Base-by-base conservation (phyloP, 495 filamentous ascomycete species). In the Lineolata rhizophorae region DNA sequence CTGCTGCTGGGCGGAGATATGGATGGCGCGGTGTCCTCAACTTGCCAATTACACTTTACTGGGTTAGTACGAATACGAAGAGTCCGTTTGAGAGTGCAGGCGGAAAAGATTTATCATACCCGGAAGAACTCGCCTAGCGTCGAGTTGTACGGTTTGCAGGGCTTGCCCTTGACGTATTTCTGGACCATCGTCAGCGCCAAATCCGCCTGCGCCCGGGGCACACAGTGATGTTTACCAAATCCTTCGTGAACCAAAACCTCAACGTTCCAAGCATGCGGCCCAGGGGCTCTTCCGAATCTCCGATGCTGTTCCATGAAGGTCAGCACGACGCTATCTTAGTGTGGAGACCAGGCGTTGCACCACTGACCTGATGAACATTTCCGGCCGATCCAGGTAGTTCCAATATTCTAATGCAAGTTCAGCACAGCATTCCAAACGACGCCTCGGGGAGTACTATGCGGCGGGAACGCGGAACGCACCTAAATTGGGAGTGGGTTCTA, bases 221-320 rank as follows among this genome's bases (percentile, higher is more conserved):
- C n/a, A n/a, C n/a, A n/a, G n/a, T n/a, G n/a, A n/a, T 12, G 24
- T 59, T 43, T 54, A 76, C 71, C 58, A 97, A 50, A 48, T 97
- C 87, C 49, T 95, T 95, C 16, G 87, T 93, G 42, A 94, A 95
- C 87, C 87, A 97, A 50, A 97, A 97, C 20, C 87, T 69, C 45
- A 93, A 54, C 20, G 90, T 76, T 38, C 76, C 84, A 25, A 97
- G 64, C 74, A 91, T 94, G 35, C 87, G 82, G 38, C 82, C 85
- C 31, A 94, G 58, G 5, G 70, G 63, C 41, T 94, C 82, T 38
- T 94, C 76, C 5, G 85, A 85, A 45, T 85, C 85, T 37, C 85
- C 87, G 55, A 97, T 94, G 36, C 82, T 84, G 46, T 18, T 37
- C 22, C n/a, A n/a, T n/a, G n/a, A n/a, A n/a, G n/a, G n/a, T n/a